These are phyloP conservation scores for Saxispiralis lemnorum DNA, from an alignment of 495 filamentous ascomycete species.

Conservation along the genomic window DNA sequence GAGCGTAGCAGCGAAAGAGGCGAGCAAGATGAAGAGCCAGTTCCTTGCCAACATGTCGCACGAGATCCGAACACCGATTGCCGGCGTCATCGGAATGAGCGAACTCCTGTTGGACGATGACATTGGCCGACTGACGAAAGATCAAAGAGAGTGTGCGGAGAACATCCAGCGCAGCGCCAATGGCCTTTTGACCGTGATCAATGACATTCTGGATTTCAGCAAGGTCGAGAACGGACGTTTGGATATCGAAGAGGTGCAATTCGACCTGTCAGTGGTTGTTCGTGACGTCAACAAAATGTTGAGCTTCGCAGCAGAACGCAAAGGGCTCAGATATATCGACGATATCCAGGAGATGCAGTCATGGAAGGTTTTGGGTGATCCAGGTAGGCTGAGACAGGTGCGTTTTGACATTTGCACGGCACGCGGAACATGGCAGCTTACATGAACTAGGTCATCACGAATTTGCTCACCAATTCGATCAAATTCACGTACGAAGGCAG, in stretches of 20 bases:
- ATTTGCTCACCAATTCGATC: slow-evolving; percentile 73
- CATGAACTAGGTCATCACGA: slow-evolving; percentile 43
- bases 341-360: slow-evolving; percentile 17
- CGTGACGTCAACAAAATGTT: slow-evolving; percentile 52
- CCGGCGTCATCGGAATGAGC: slow-evolving; percentile 25
- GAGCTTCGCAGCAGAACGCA: slow-evolving; percentile 25
- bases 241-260: slow-evolving; percentile 62
- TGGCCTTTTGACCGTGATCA: slow-evolving; percentile 69
- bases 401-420: too few species aligned
- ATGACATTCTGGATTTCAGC: slow-evolving; percentile 76
- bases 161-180: slow-evolving; percentile 70
- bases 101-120: slow-evolving; percentile 36
- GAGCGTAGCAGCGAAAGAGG: slow-evolving; percentile 50
- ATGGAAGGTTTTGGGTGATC: slow-evolving; percentile 49
- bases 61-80: slow-evolving; percentile 69
- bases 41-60: slow-evolving; percentile 72
- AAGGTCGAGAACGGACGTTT: slow-evolving; percentile 65
- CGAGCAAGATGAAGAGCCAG: slow-evolving; percentile 49
- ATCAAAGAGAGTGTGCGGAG: slow-evolving; percentile 57
- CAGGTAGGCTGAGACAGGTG: slow-evolving; percentile 52
- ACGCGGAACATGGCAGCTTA: too few species aligned
- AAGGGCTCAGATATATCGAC: slow-evolving; percentile 21
- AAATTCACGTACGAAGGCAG: slow-evolving; percentile 67
- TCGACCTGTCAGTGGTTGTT: slow-evolving; percentile 56
- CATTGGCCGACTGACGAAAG: slow-evolving; percentile 32